Conservation (phyloP, 495 filamentous ascomycete genomes). For the Neurospora sp. region DNA sequence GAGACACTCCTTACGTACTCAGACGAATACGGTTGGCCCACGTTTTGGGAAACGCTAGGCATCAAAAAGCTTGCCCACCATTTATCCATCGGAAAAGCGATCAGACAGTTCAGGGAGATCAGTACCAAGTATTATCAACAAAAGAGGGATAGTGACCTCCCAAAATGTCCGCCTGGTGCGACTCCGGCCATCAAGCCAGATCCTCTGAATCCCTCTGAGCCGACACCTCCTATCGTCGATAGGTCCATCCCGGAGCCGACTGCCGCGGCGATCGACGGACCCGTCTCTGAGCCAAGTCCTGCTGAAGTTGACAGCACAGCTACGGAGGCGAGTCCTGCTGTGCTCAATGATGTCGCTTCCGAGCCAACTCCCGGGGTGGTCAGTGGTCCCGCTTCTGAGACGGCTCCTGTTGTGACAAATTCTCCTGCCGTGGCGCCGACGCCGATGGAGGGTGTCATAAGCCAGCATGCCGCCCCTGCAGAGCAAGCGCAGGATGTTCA, state of each 20-base stretch:
- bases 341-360: background rate
- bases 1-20: slow-evolving; percentile 43
- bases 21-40: slow-evolving; percentile 9
- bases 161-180: background rate
- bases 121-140: slow-evolving; percentile 18
- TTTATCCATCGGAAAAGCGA: slow-evolving; percentile 19
- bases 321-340: background rate
- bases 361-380: background rate
- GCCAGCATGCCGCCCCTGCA: background rate
- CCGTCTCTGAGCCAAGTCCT: background rate
- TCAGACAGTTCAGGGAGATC: slow-evolving; percentile 17
- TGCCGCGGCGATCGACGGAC: background rate
- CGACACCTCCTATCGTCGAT: background rate
- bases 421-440: background rate
- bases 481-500: background rate
- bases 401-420: background rate
- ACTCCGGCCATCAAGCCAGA: background rate
- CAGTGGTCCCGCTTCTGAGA: background rate
- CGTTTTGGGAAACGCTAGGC: slow-evolving; percentile 20
- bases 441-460: background rate
- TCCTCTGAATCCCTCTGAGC: background rate
- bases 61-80: slow-evolving; percentile 27
- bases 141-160: background rate
- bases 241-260: background rate
- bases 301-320: background rate